phyloP scores from a whole-genome alignment of 2,329 filamentous ascomycete genomes.

The Drechslerella dactyloides region DNA sequence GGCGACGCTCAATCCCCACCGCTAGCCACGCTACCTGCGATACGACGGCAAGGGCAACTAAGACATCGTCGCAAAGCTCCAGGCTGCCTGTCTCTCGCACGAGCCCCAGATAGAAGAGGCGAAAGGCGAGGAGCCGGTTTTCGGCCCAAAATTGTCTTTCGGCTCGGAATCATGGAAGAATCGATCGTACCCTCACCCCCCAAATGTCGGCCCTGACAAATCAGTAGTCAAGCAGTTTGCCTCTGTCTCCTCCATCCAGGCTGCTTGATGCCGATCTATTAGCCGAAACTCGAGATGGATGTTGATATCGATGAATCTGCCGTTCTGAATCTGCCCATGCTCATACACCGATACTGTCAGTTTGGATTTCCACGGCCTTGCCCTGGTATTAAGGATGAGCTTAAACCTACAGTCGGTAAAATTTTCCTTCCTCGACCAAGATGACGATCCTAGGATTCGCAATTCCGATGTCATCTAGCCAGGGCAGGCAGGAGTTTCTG shows the following conservation, averaged over 20 bases:
- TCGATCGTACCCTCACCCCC: too few species aligned
- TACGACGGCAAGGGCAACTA: conserved; percentile 39
- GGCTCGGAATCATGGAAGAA: conserved; percentile 47
- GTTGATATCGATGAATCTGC: background rate
- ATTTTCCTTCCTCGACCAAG: background rate
- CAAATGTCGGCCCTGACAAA: too few species aligned
- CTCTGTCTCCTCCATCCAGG: background rate
- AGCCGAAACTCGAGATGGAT: conserved; percentile 28
- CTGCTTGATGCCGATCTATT: conserved; percentile 30
- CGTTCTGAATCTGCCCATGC: background rate
- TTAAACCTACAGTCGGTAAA: background rate
- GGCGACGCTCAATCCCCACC: too few species aligned
- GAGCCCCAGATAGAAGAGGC: conserved; percentile 3
- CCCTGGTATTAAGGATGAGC: conserved; percentile 2
- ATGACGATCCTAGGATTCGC: background rate
- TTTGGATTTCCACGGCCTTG: conserved; percentile 1
- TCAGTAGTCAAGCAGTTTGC: background rate
- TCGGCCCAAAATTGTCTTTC: conserved; percentile 6
- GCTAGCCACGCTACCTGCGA: conserved; percentile 1
- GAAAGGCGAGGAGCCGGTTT: background rate
- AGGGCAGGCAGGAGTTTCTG: background rate
- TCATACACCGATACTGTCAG: background rate
- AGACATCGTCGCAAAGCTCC: conserved; percentile 35
- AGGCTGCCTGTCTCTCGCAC: conserved; percentile 29
- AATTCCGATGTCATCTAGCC: background rate